Base-by-base conservation (phyloP, 306 rosid genomes). In the Arachis stenosperma region DNA sequence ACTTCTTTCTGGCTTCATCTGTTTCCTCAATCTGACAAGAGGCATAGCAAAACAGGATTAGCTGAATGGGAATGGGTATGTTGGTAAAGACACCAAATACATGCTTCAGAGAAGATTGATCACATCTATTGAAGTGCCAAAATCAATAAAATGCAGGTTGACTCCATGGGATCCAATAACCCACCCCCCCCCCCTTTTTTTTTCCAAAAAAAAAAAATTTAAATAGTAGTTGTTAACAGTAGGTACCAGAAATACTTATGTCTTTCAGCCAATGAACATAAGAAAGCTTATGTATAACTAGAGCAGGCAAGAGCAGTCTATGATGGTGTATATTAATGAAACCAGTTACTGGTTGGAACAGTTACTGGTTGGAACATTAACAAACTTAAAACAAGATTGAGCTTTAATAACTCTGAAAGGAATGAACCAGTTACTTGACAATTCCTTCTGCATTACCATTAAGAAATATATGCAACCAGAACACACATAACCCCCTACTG, bases 1-100 rank as follows among this genome's bases (percentile, higher is more conserved):
- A 94, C 88, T 94, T 94, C 85, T 87, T 94, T 84, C 98, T 85
- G 15, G 99, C 99, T 75, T 94, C 99, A 73, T 94, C 96, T 59
- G 91, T 69, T 76, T 94, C 99, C 84, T 94, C 85, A 67, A 90
- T 67, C 96, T 91, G 84, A 57, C 6, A 43, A 12, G 29, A 57
- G 33, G 48, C 44, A 69, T 9, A 43, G 61, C 56, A 59, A 75
- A 76, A 12, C 4, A 75, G 67, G 40, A 48, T 66, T 36, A 67
- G 68, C 6, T 51, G 54, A 60, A 58, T 57, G 40, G 2, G 52
- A 2, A 10, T 9, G 12, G 42, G 67, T 51, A 53, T 30, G n/a
- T 52, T 9, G 11, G 14, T 61, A 14, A 36, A 22, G 73, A 36
- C 15, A 57, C 39, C 11, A 36, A n/a, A n/a, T 22, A 56, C 6